A percentile compares a stretch with the other conserved stretches of the same genome.
Conservation (phyloP, 2,329 filamentous ascomycete genomes). For the Sporothrix brunneoviolacea region DNA sequence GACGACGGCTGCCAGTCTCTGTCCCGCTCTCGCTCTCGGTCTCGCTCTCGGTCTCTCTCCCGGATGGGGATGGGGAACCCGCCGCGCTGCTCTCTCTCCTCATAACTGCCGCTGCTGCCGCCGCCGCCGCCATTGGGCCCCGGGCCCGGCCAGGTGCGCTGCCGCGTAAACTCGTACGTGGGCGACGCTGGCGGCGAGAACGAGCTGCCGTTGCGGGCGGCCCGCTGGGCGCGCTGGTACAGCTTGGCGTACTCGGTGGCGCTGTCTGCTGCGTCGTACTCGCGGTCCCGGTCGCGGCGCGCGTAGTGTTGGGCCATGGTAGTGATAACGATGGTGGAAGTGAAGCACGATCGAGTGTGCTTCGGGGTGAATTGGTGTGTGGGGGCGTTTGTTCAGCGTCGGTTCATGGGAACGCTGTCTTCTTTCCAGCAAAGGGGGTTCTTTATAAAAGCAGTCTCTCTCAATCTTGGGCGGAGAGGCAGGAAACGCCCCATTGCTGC, state of each 20-base stretch:
- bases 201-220: conserved; percentile 7
- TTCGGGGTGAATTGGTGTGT: not conserved
- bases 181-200: conserved; percentile 16
- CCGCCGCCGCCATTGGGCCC: not conserved
- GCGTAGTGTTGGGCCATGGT: conserved; percentile 10
- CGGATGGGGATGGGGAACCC: conserved; percentile 5
- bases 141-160: conserved; percentile 7
- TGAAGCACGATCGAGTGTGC: too few species aligned
- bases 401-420: too few species aligned
- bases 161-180: conserved; percentile 13
- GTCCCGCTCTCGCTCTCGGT: conserved; percentile 1
- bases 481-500: too few species aligned
- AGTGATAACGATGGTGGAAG: not conserved
- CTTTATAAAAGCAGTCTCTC: too few species aligned
- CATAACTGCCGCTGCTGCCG: conserved; percentile 13
- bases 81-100: conserved; percentile 8
- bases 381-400: not conserved
- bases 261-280: conserved; percentile 2
- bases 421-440: too few species aligned
- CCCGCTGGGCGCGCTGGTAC: conserved; percentile 14
- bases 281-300: conserved; percentile 12
- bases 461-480: too few species aligned
- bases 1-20: conserved; percentile 9
- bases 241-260: conserved; percentile 11
- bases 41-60: not conserved